A percentile compares a stretch with the other conserved stretches of the same genome.
Conservation (phyloP, 495 filamentous ascomycete species). For the Aspergillus haitiensis region DNA sequence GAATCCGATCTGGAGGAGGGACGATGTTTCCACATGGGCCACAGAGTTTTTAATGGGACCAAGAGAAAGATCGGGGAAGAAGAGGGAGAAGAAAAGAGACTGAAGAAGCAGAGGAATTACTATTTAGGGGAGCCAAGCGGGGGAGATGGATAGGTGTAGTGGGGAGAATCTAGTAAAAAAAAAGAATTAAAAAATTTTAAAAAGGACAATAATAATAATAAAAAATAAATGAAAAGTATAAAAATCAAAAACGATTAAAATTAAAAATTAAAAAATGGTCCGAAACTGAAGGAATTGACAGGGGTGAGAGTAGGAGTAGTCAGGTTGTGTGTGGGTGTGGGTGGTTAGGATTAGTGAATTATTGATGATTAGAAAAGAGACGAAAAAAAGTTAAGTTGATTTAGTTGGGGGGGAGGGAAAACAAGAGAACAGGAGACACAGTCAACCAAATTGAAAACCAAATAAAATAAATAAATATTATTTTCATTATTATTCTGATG, state of each 20-base stretch:
- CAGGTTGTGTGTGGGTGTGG: not conserved
- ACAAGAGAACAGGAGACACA: not conserved
- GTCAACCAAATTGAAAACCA: constrained; percentile 11
- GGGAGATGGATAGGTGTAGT: constrained; percentile 13
- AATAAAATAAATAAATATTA: constrained; percentile 11
- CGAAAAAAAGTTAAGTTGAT: constrained; percentile 3
- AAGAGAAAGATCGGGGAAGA: constrained; percentile 23
- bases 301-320: not conserved
- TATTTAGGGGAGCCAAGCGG: constrained; percentile 22
- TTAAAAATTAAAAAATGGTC: constrained; percentile 14
- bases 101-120: constrained; percentile 11
- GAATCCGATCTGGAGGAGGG: constrained; percentile 48
- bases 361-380: constrained; percentile 3
- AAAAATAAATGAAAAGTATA: not conserved
- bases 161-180: constrained; percentile 19
- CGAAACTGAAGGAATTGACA: constrained; percentile 18
- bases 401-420: constrained; percentile 2
- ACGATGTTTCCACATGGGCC: constrained; percentile 51
- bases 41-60: constrained; percentile 24
- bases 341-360: not conserved
- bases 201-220: not conserved
- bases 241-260: not conserved
- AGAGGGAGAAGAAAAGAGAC: constrained; percentile 16
- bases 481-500: too few relatives aligned
- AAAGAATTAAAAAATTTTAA: constrained; percentile 12